These are phyloP conservation scores for Colletotrichum kahawae DNA, from an alignment of 2,329 filamentous ascomycete species.

Conservation along the genomic window DNA sequence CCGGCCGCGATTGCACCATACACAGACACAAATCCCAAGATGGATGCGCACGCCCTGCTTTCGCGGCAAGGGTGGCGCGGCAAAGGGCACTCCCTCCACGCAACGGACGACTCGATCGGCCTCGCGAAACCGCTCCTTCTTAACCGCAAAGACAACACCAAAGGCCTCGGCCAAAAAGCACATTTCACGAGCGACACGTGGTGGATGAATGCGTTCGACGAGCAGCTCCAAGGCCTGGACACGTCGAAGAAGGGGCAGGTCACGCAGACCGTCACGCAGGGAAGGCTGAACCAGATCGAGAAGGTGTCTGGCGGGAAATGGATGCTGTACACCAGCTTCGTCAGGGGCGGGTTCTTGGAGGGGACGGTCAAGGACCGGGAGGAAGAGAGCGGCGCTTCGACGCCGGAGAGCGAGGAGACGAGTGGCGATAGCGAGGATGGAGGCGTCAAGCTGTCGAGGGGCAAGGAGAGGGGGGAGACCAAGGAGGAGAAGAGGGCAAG, in stretches of 20 bases:
- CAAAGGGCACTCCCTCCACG: slow-evolving; percentile 85
- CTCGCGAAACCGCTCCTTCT: slow-evolving; percentile 84
- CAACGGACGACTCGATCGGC: slow-evolving; percentile 73
- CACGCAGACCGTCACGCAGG: slow-evolving; percentile 59
- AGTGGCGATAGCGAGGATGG: slow-evolving; percentile 31
- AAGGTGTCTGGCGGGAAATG: slow-evolving; percentile 59
- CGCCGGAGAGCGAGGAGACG: slow-evolving; percentile 26
- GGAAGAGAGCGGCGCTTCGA: slow-evolving; percentile 23
- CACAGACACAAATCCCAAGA: slow-evolving; percentile 38
- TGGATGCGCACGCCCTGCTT: slow-evolving; percentile 87
- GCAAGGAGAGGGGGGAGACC: slow-evolving; percentile 25
- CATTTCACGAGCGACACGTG: slow-evolving; percentile 80
- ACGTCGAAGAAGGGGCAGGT: slow-evolving; percentile 61
- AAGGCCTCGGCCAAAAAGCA: slow-evolving; percentile 80
- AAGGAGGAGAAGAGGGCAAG: slow-evolving; percentile 35
- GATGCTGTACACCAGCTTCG: slow-evolving; percentile 83
- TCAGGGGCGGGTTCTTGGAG: slow-evolving; percentile 77
- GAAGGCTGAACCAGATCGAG: slow-evolving; percentile 61
- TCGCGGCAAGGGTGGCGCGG: slow-evolving; percentile 90
- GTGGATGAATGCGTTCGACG: slow-evolving; percentile 96
- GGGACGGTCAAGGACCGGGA: slow-evolving; percentile 63
- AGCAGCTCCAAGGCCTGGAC: slow-evolving; percentile 82
- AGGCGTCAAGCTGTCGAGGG: slow-evolving; percentile 58
- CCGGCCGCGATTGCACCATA: not conserved
- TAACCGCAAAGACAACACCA: slow-evolving; percentile 79